Evolutionary conservation across 768 basidiomycete genomes (phyloP).

Genomic region (Boletales sp.): DNA sequence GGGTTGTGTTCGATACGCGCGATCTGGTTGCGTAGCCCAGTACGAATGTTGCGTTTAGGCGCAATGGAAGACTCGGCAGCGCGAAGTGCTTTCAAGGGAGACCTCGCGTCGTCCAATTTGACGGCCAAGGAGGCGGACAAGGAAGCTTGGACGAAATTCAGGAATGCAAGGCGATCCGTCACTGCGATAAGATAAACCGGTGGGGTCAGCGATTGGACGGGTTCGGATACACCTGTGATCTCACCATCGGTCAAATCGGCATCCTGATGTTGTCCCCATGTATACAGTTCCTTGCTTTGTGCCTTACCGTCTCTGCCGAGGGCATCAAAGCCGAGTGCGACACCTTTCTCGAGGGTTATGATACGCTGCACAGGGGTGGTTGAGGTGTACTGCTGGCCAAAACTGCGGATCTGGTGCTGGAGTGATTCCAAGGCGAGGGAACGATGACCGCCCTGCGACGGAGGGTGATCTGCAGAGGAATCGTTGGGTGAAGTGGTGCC

Average conservation of each 20-base stretch:
- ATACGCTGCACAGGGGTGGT: constrained; percentile 72
- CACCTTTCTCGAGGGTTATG: constrained; percentile 74
- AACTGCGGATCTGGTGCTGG: constrained; percentile 66
- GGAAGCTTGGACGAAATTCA: constrained; percentile 74
- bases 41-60: constrained; percentile 62
- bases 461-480: constrained; percentile 41
- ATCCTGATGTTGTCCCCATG: constrained; percentile 73
- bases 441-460: constrained; percentile 42
- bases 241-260: constrained; percentile 76
- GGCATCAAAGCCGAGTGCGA: constrained; percentile 71
- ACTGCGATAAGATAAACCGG: constrained; percentile 43
- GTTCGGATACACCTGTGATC: constrained; percentile 12
- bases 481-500: constrained; percentile 33
- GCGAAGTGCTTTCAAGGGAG: constrained; percentile 66
- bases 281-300: constrained; percentile 81
- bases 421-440: constrained; percentile 58
- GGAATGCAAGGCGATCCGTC: constrained; percentile 76
- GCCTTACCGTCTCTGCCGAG: constrained; percentile 62
- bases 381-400: constrained; percentile 74
- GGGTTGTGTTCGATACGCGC: constrained; percentile 62
- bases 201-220: background rate
- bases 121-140: constrained; percentile 57
- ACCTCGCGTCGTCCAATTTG: constrained; percentile 62
- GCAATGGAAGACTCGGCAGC: constrained; percentile 60
- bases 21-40: constrained; percentile 57